Percentiles rank a stretch among this genome's conserved stretches.
These are phyloP conservation scores for Neurospora sp. DNA, from an alignment of 495 filamentous ascomycete genomes.

Conservation along the genomic window DNA sequence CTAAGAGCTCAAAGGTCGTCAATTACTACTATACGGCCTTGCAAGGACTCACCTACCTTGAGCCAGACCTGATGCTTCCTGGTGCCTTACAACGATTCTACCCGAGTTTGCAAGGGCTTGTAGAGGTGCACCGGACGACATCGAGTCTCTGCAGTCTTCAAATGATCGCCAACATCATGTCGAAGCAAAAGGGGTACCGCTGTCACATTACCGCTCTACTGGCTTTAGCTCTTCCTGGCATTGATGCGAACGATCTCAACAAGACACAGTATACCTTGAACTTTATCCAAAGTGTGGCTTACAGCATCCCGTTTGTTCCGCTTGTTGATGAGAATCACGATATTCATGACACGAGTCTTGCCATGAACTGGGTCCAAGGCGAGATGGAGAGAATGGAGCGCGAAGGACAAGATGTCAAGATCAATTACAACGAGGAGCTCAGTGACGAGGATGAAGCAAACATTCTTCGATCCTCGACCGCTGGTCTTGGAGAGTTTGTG, in stretches of 20 bases:
- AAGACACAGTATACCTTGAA: constrained; percentile 91
- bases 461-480: constrained; percentile 92
- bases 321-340: constrained; percentile 60
- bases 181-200: constrained; percentile 81
- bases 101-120: constrained; percentile 87
- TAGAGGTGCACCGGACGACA: constrained; percentile 94
- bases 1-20: constrained; percentile 85
- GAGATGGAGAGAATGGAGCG: constrained; percentile 90
- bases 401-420: constrained; percentile 70
- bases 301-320: constrained; percentile 86
- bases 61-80: constrained; percentile 85
- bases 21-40: constrained; percentile 84
- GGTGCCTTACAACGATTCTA: constrained; percentile 95
- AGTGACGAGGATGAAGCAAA: constrained; percentile 78
- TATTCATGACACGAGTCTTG: constrained; percentile 66
- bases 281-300: constrained; percentile 89
- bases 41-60: constrained; percentile 79
- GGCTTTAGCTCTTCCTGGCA: constrained; percentile 84
- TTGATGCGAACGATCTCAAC: constrained; percentile 95
- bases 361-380: constrained; percentile 85
- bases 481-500: constrained; percentile 85
- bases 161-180: constrained; percentile 79
- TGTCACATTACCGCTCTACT: constrained; percentile 91
- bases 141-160: constrained; percentile 87
- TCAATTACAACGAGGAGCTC: constrained; percentile 77